Evolutionary conservation across 768 basidiomycete species (phyloP).

Genomic region (Vararia minispora): DNA sequence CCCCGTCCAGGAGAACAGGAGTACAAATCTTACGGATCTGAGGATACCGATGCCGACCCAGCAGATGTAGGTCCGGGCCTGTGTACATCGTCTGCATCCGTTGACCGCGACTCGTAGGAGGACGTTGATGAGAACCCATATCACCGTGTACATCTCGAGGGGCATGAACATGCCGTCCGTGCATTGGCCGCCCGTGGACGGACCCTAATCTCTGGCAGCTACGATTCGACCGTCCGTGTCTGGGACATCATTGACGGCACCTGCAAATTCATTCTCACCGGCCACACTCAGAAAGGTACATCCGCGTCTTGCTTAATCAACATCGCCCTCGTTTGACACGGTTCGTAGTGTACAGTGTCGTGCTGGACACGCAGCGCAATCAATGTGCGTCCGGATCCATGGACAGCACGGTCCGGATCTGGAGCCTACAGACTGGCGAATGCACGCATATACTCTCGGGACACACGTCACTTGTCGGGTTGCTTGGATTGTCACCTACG

Average conservation of each 20-base stretch:
- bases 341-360: slow-evolving; percentile 82
- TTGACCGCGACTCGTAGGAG: slow-evolving; percentile 28
- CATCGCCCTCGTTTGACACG: slow-evolving; percentile 6
- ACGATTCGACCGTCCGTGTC: slow-evolving; percentile 89
- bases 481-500: slow-evolving; percentile 82
- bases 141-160: slow-evolving; percentile 73
- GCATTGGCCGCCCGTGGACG: slow-evolving; percentile 87
- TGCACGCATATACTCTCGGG: slow-evolving; percentile 76
- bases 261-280: slow-evolving; percentile 70
- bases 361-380: slow-evolving; percentile 74
- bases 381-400: slow-evolving; percentile 96
- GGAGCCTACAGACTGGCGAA: slow-evolving; percentile 77
- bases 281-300: slow-evolving; percentile 89
- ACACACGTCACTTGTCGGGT: slow-evolving; percentile 90
- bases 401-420: slow-evolving; percentile 95
- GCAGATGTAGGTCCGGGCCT: slow-evolving; percentile 26
- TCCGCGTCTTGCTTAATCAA: not conserved
- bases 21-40: slow-evolving; percentile 54
- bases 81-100: not conserved
- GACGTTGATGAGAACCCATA: slow-evolving; percentile 79
- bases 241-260: slow-evolving; percentile 87
- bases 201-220: slow-evolving; percentile 89
- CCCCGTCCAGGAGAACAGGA: slow-evolving; percentile 65
- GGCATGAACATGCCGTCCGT: slow-evolving; percentile 87
- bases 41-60: slow-evolving; percentile 50